Conservation (phyloP, 2,329 filamentous ascomycete species). For the Akanthomyces dipterigenus region DNA sequence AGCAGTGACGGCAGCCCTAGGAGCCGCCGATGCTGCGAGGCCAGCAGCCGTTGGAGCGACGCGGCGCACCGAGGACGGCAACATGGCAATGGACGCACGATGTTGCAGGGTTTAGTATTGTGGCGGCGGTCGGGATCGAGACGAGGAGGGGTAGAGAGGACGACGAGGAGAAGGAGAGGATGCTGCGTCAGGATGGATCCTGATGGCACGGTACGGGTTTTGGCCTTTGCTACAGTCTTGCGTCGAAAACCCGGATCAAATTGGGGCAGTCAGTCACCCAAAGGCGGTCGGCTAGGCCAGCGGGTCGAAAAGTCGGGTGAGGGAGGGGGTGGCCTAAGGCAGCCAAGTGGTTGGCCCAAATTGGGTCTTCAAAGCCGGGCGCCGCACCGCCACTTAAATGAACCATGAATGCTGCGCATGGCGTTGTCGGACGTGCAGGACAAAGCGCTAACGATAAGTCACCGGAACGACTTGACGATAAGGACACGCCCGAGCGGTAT, state of each 20-base stretch:
- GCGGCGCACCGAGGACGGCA: slow-evolving; percentile 51
- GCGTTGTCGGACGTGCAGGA: no score
- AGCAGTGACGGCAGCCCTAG: slow-evolving; percentile 31
- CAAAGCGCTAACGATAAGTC: neutral
- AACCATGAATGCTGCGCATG: no score
- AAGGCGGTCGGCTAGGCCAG: slow-evolving; percentile 2
- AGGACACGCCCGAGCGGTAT: no score
- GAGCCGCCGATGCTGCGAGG: slow-evolving; percentile 36
- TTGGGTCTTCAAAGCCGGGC: neutral
- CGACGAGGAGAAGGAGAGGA: slow-evolving; percentile 9
- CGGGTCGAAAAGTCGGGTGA: slow-evolving; percentile 9
- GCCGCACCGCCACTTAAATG: neutral
- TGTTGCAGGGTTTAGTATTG: slow-evolving; percentile 12
- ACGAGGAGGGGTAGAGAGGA: neutral
- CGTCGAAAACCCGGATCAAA: slow-evolving; percentile 5
- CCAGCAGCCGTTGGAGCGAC: slow-evolving; percentile 39
- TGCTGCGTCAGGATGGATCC: slow-evolving; percentile 10
- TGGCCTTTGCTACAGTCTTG: neutral
- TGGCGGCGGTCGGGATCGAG: neutral
- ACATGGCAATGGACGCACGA: slow-evolving; percentile 32
- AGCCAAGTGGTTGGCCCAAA: neutral
- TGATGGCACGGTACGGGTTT: slow-evolving; percentile 9
- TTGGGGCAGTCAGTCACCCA: neutral
- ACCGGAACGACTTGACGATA: neutral
- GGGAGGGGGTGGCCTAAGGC: slow-evolving; percentile 13